Base-by-base conservation (phyloP, 2,329 filamentous ascomycete genomes). In the Botrytis sinoallii region DNA sequence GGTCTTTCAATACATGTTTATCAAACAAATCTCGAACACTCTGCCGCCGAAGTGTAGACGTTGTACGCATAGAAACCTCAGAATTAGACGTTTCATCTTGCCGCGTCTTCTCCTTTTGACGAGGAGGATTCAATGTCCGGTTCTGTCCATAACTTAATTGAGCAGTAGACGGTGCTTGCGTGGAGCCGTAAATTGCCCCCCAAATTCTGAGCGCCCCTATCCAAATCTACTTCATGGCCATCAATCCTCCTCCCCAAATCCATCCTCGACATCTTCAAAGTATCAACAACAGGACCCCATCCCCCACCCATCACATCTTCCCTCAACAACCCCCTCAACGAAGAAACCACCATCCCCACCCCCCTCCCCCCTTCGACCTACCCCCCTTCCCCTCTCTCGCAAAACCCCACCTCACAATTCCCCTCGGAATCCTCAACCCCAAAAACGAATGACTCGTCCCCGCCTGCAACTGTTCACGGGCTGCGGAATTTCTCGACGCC, bases 11-110 rank as follows among this genome's bases (percentile, higher is more conserved):
- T 83, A 3, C 84, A 77, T 86, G 84, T 60, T 85, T 81, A 55
- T 84, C 82, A 74, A 87, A 87, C 16, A 88, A 81, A 12, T 86
- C 82, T 68, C 85, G 80, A 12, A 85, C 86, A 73, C 85, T 85
- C 66, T 83, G 81, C 9, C 81, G 82, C 66, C 82, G 82, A 66
- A 81, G 79, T 16, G 78, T 80, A 4, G 82, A 82, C 10, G 82
- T 83, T 2, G 78, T 82, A 32, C 61, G 59, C 35, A 69, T 74
- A 10, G 78, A 79, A 22, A 40, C 70, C 35, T 77, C 74, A 3
- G 77, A 78, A 18, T 73, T 69, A 16, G 74, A 8, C 72, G 79
- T 72, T 35, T 75, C 73, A 20, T 68, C 44, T 65, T 70, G 74
- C 7, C 64, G 72, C 18, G 71, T 64, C 20, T 76, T 72, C 22